Percentiles rank a stretch among this genome's conserved stretches.
phyloP scores from a whole-genome alignment of 345 rosid genomes.

The Euphorbia tirucalli region DNA sequence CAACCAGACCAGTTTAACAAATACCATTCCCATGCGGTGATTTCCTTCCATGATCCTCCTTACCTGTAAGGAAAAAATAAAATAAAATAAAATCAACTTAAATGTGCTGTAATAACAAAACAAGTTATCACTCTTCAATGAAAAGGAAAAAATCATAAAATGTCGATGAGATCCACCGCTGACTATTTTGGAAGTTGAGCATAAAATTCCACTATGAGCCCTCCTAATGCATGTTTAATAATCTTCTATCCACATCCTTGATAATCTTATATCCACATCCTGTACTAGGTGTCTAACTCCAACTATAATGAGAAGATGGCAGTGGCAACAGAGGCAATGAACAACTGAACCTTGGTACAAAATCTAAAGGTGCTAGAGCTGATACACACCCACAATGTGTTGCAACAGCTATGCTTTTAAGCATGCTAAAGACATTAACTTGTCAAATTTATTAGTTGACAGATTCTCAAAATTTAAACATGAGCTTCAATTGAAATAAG shows the following conservation, averaged over 20 bases:
- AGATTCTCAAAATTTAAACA: neutral
- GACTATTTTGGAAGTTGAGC: neutral
- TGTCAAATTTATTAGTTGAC: neutral
- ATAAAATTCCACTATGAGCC: neutral
- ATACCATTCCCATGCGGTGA: slow-evolving; percentile 97
- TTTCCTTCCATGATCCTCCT: slow-evolving; percentile 98
- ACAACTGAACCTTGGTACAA: neutral
- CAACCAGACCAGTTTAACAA: slow-evolving; percentile 13
- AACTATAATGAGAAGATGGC: neutral
- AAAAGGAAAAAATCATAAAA: neutral
- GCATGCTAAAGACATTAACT: neutral
- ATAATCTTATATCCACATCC: neutral
- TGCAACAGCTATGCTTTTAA: neutral
- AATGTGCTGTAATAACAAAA: neutral
- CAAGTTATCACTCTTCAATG: neutral
- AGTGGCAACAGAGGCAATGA: neutral
- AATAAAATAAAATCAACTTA: neutral
- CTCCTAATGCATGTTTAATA: neutral
- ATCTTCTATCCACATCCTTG: too few species aligned
- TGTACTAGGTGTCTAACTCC: neutral
- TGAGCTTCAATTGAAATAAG: neutral
- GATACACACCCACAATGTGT: neutral
- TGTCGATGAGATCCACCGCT: neutral
- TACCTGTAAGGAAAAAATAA: slow-evolving; percentile 42
- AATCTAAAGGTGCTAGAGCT: neutral